These are phyloP conservation scores for Trichoderma gracile DNA, from an alignment of 2,329 filamentous ascomycete genomes.

Conservation along the genomic window DNA sequence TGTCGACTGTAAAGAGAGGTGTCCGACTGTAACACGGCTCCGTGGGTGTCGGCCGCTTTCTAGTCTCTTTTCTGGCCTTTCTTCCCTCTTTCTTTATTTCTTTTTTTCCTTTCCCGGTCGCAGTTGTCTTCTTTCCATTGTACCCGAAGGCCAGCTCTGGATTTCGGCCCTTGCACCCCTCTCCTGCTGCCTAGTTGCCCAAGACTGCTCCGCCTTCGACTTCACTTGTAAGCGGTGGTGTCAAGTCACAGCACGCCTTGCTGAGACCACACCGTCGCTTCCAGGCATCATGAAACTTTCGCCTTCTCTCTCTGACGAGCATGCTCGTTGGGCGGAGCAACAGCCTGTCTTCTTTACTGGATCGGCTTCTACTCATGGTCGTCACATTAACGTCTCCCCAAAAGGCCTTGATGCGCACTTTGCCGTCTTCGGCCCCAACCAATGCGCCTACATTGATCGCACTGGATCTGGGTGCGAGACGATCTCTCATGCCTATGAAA, in stretches of 20 bases:
- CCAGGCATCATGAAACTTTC: slow-evolving; percentile 58
- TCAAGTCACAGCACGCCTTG: background rate
- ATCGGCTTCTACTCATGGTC: slow-evolving; percentile 66
- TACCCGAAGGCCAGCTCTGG: background rate
- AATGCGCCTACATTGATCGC: slow-evolving; percentile 70
- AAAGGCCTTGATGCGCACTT: slow-evolving; percentile 70
- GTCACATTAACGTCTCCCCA: slow-evolving; percentile 74
- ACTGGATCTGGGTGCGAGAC: slow-evolving; percentile 77
- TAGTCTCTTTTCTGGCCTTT: no score
- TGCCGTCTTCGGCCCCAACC: slow-evolving; percentile 57
- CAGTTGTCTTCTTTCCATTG: no score
- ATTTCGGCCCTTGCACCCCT: background rate
- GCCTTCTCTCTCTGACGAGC: slow-evolving; percentile 53
- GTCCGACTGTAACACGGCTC: background rate
- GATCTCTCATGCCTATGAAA: slow-evolving; percentile 74
- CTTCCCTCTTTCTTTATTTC: background rate
- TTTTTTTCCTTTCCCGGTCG: background rate
- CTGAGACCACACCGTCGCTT: background rate
- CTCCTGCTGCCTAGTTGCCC: background rate
- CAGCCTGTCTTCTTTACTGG: slow-evolving; percentile 77
- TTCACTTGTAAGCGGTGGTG: slow-evolving; percentile 18
- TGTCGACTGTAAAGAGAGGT: slow-evolving; percentile 11
- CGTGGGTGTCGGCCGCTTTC: background rate
- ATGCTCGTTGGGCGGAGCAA: slow-evolving; percentile 62
- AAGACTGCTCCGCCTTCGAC: background rate